Base-by-base conservation (phyloP, 257 asterid genomes). In the Ballota nigra region DNA sequence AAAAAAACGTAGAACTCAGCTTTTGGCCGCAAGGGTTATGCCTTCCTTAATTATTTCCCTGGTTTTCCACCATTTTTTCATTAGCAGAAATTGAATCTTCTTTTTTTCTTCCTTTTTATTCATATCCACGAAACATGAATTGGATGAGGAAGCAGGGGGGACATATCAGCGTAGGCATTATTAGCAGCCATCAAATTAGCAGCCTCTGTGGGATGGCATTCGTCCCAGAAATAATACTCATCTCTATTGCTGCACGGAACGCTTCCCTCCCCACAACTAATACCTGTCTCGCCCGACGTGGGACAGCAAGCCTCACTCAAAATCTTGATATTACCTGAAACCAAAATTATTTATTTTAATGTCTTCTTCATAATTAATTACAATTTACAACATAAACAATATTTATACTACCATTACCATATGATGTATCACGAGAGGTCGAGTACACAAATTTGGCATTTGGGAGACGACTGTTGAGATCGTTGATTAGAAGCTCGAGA, bases 211-310 rank as follows among this genome's bases (percentile, higher is more conserved):
- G 80, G 85, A 34, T 81, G 85, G 23, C 51, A 31, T 3, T 24
- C 47, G 8, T 81, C 85, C 85, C 85, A 81, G 20, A 81, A 81
- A 53, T 34, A 20, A 4, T 83, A 77, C 51, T 71, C 80, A 0
- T 76, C 82, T 66, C 84, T 72, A 52, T 73, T 70, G 4, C 60
- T 49, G 47, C 84, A 82, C 2, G 75, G 66, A 1, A 55, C 61
- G 0, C 58, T n/a, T 8, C 79, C 84, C 4, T 40, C 60, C 1
- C 75, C 33, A 26, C 83, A 81, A 1, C 15, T 7, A 11, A 23
- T 9, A 1, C 15, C 4, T 2, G 49, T 22, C 28, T 62, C 76
- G 28, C 0, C 58, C 34, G 70, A 60, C 33, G 38, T 43, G 24
- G 49, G 4, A 58, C 77, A 72, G 2, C 77, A 72, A 9, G 77